Percentiles rank a stretch among this genome's conserved stretches.
phyloP scores from a whole-genome alignment of 352 stramenopile species.

The Phytopythium kandeliae region DNA sequence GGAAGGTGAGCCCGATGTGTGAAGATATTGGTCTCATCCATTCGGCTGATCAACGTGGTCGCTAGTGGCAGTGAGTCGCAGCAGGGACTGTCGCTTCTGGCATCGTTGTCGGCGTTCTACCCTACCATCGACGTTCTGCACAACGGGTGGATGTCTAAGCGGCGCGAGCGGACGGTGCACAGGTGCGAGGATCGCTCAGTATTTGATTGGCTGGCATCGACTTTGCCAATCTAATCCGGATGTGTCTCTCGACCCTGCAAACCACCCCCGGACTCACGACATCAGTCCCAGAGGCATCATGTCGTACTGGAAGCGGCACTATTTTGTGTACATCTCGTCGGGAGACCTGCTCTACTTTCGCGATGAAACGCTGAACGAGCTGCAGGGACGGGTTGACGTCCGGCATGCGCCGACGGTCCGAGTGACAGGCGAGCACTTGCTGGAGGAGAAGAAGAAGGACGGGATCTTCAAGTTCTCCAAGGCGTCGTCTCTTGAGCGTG shows the following conservation, averaged over 20 bases:
- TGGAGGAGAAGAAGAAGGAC: constrained; percentile 74
- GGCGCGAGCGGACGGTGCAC: constrained; percentile 65
- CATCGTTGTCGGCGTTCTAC: constrained; percentile 74
- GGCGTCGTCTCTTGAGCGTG: constrained; percentile 41
- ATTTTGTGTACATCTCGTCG: constrained; percentile 68
- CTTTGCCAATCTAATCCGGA: neutral
- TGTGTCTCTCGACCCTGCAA: neutral
- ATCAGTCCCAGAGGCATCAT: constrained; percentile 65
- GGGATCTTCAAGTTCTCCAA: constrained; percentile 72
- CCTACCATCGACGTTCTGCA: constrained; percentile 64
- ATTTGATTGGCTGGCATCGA: neutral
- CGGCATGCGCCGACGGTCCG: constrained; percentile 71
- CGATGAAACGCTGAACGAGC: constrained; percentile 61
- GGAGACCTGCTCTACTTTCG: constrained; percentile 77
- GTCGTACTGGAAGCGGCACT: constrained; percentile 82
- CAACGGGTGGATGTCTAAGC: constrained; percentile 67
- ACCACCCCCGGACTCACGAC: neutral
- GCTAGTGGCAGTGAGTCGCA: constrained; percentile 60
- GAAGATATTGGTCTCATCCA: neutral
- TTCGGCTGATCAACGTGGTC: constrained; percentile 1
- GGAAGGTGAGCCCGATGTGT: constrained; percentile 39
- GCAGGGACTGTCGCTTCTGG: constrained; percentile 70
- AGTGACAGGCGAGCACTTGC: constrained; percentile 65
- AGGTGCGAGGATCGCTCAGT: constrained; percentile 8
- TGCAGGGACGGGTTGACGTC: constrained; percentile 73